Percentiles rank a stretch among this genome's conserved stretches.
Conservation (phyloP, 768 basidiomycete genomes). For the Heimioporus sp. region DNA sequence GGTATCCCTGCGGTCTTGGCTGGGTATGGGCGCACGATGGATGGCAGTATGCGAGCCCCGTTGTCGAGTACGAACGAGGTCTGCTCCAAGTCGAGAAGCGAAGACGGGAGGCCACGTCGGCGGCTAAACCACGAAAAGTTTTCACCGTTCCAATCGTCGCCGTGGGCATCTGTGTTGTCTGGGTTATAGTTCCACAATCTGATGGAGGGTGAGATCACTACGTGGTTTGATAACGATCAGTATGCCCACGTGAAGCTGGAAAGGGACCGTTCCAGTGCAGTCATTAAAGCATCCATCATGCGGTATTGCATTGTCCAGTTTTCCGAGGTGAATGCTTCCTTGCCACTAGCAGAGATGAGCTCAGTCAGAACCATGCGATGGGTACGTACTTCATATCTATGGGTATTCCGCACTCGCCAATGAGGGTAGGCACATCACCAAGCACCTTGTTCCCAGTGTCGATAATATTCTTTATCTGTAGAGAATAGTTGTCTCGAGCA, state of each 20-base stretch:
- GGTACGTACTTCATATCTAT: conserved; percentile 92
- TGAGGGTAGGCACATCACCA: conserved; percentile 79
- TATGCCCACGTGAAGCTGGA: conserved; percentile 81
- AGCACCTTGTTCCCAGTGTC: conserved; percentile 64
- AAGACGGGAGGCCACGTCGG: conserved; percentile 53
- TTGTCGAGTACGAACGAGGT: conserved; percentile 72
- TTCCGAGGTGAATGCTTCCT: conserved; percentile 67
- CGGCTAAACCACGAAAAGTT: conserved; percentile 94
- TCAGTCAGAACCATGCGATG: not conserved
- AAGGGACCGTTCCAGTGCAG: conserved; percentile 71
- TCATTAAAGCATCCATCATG: conserved; percentile 95
- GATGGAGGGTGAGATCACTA: not conserved
- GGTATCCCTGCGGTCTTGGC: conserved; percentile 90
- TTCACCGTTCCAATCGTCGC: conserved; percentile 95
- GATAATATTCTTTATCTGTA: conserved; percentile 81
- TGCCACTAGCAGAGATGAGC: conserved; percentile 43
- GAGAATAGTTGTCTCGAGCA: conserved; percentile 74
- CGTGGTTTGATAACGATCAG: not conserved
- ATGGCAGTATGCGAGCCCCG: conserved; percentile 73
- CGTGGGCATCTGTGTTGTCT: conserved; percentile 68
- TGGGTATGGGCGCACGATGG: conserved; percentile 87
- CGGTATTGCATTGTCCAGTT: conserved; percentile 80
- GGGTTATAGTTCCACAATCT: conserved; percentile 98
- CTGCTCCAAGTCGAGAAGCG: conserved; percentile 58
- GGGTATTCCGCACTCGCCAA: conserved; percentile 93